Evolutionary conservation across 164 flowering plant species (phyloP), one percentile per base, ranked within the genome.

Genomic region (Hamamelis virginiana): DNA sequence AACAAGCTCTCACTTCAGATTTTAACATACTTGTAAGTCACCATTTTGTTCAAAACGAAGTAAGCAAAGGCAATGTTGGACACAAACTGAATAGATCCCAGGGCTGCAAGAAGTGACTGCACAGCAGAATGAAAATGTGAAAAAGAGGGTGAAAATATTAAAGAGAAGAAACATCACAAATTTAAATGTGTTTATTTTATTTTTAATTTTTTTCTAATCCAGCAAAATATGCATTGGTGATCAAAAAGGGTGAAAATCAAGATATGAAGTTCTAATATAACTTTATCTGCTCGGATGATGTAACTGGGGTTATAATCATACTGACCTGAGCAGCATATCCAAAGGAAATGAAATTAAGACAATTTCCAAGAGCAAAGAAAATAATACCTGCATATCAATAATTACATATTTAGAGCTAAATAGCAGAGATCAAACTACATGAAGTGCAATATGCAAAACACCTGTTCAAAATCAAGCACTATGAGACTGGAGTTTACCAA

Each of bases 301-400:
- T n/a, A 22, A 26, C 27, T 26, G 55, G 66, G 16, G 41, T 64
- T 4, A 53, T 1, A 15, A 52, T 12, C 41, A 33, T 33, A 75
- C 88, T 77, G 18, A 95, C 98, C 98, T 92, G 98, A 71, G 98
- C 98, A 82, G 98, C 98, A 90, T 95, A 92, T 64, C 96, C 98
- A 70, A 95, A 95, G 18, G 98, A 95, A 76, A 95, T 80, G 80
- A 95, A 95, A 77, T 95, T 95, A 47, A 95, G 89, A 74, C 97
- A 91, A 83, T 95, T 95, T 59, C 97, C 98, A 62, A 95, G 67
- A 69, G 92, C 73, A 70, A 95, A 95, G 77, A 95, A 78, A 9
- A 91, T 69, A 70, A 92, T 72, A 67, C 98, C 98, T 92, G 87
- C 81, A 88, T 53, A 56, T 10, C 21, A 70, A 71, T 21, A 61